phyloP scores from a whole-genome alignment of 257 asterid genomes.

The Verbascum thapsus region DNA sequence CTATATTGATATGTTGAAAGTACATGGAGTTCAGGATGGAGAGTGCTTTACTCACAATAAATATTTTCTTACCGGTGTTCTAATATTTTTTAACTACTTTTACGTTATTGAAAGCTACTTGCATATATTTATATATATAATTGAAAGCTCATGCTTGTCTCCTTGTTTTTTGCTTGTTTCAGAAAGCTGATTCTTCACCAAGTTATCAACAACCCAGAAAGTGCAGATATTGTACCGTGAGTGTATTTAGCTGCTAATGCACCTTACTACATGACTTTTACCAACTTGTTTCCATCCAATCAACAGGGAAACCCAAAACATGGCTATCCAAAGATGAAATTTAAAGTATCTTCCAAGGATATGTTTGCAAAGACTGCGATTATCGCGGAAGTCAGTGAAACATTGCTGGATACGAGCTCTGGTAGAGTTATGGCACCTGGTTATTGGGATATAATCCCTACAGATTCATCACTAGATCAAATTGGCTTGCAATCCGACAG shows the following conservation, averaged over 20 bases:
- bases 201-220: constrained; percentile 30
- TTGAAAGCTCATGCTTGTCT: constrained; percentile 29
- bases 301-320: constrained; percentile 62
- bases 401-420: constrained; percentile 24
- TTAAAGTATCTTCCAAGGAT: constrained; percentile 74
- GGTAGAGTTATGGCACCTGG: constrained; percentile 53
- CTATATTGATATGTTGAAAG: constrained; percentile 20
- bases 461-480: constrained; percentile 52
- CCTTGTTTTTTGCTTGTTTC: constrained; percentile 45
- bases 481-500: constrained; percentile 33
- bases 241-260: constrained; percentile 40
- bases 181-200: constrained; percentile 47
- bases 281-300: constrained; percentile 35
- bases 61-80: neutral
- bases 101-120: constrained; percentile 9
- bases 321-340: constrained; percentile 73
- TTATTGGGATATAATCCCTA: constrained; percentile 84
- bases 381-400: constrained; percentile 64
- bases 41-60: neutral
- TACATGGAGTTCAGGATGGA: constrained; percentile 16
- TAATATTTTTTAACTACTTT: neutral
- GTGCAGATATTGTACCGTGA: constrained; percentile 88
- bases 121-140: neutral
- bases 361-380: constrained; percentile 70
- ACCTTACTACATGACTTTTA: constrained; percentile 30